Evolutionary conservation across 352 stramenopile genomes (phyloP).

Genomic region (Elongisporangium anandrum): DNA sequence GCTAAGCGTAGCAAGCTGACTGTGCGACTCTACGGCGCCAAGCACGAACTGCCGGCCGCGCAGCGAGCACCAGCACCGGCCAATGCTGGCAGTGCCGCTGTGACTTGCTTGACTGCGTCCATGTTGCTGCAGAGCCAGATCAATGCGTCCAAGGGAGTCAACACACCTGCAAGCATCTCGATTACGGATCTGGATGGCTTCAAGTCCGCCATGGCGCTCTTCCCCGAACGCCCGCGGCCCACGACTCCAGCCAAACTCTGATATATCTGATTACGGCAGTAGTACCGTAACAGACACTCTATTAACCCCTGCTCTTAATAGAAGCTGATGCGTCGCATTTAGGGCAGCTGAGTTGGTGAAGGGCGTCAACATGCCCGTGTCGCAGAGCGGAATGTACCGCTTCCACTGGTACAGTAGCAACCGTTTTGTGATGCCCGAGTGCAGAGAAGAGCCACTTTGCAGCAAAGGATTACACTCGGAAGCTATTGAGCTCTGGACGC

Average conservation of each 20-base stretch:
- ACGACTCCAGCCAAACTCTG: constrained; percentile 10
- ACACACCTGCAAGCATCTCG: neutral
- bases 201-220: constrained; percentile 64
- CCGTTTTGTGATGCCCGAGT: neutral
- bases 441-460: neutral
- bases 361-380: neutral
- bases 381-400: neutral
- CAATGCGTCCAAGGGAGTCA: neutral
- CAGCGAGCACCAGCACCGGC: neutral
- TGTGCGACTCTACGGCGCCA: constrained; percentile 43
- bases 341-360: neutral
- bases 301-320: neutral
- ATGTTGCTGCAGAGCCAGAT: constrained; percentile 30
- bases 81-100: neutral
- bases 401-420: neutral
- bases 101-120: constrained; percentile 21
- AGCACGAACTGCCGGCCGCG: constrained; percentile 38
- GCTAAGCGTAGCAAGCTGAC: constrained; percentile 46
- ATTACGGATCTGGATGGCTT: constrained; percentile 54
- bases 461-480: neutral
- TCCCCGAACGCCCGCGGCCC: constrained; percentile 40
- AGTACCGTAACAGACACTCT: neutral
- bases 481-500: neutral
- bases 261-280: neutral
- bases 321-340: neutral